A percentile compares a stretch with the other conserved stretches of the same genome.
phyloP scores from a whole-genome alignment of 495 filamentous ascomycete genomes.

The Penicillium robsamsonii region DNA sequence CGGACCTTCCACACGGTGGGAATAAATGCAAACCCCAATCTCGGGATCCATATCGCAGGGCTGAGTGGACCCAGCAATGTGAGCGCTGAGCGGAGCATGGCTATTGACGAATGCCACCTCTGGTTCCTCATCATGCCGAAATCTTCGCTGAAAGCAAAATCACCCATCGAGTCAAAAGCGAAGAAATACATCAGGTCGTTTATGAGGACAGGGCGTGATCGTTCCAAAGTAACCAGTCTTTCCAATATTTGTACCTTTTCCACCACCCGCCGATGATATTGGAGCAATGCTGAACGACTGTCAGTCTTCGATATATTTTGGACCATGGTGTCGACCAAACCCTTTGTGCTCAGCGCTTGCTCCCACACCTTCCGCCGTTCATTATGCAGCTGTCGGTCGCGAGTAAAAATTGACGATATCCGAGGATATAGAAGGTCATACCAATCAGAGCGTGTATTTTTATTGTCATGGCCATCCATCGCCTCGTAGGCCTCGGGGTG shows the following conservation, averaged over 20 bases:
- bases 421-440: constrained; percentile 41
- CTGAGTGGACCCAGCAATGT: constrained; percentile 32
- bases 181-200: constrained; percentile 36
- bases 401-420: constrained; percentile 36
- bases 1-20: constrained; percentile 25
- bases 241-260: constrained; percentile 1
- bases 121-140: constrained; percentile 37
- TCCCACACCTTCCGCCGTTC: constrained; percentile 35
- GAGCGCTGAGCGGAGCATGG: constrained; percentile 8
- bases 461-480: constrained; percentile 26
- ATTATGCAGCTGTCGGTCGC: constrained; percentile 27
- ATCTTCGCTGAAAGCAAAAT: constrained; percentile 40
- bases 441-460: constrained; percentile 36
- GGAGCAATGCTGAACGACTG: background rate
- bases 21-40: constrained; percentile 28
- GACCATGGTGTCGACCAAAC: background rate
- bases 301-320: background rate
- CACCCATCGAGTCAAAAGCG: constrained; percentile 45
- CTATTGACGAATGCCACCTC: constrained; percentile 22
- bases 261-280: constrained; percentile 1
- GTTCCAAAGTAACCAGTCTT: background rate
- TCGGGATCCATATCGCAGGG: constrained; percentile 36
- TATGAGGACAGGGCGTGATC: constrained; percentile 19
- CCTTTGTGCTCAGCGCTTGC: constrained; percentile 25
- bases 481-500: constrained; percentile 26